Conservation (phyloP, 306 rosid genomes). For the Acacia confusa region DNA sequence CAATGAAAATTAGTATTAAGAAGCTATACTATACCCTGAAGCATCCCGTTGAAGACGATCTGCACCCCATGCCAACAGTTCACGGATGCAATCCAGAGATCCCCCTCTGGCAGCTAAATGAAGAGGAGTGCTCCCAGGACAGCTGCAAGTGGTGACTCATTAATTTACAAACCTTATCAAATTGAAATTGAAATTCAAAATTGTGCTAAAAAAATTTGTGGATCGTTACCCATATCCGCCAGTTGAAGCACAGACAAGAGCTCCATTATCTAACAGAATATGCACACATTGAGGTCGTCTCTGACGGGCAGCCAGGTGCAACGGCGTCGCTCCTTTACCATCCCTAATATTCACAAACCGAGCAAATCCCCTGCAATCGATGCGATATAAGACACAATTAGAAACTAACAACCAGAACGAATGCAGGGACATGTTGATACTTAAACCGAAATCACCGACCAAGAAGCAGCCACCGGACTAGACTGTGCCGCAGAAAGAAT, state of each 20-base stretch:
- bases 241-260: conserved; percentile 85
- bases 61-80: conserved; percentile 94
- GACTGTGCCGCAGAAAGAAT: conserved; percentile 83
- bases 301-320: conserved; percentile 92
- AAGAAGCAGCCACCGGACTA: conserved; percentile 87
- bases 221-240: conserved; percentile 78
- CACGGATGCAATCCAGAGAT: conserved; percentile 83
- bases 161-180: conserved; percentile 22
- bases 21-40: conserved; percentile 61
- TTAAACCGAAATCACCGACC: conserved; percentile 49
- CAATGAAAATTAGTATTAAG: conserved; percentile 3
- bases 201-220: background rate
- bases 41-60: conserved; percentile 94
- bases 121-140: conserved; percentile 90
- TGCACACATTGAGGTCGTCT: conserved; percentile 80
- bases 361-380: conserved; percentile 74
- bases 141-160: conserved; percentile 56
- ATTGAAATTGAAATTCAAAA: conserved; percentile 10
- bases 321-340: conserved; percentile 86
- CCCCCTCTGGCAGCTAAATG: conserved; percentile 99
- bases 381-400: conserved; percentile 5
- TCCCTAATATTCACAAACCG: conserved; percentile 96
- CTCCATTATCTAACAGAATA: conserved; percentile 78
- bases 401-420: conserved; percentile 14
- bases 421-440: background rate